Conservation (phyloP, 352 stramenopile species). For the Globisporangium recalcitrans region DNA sequence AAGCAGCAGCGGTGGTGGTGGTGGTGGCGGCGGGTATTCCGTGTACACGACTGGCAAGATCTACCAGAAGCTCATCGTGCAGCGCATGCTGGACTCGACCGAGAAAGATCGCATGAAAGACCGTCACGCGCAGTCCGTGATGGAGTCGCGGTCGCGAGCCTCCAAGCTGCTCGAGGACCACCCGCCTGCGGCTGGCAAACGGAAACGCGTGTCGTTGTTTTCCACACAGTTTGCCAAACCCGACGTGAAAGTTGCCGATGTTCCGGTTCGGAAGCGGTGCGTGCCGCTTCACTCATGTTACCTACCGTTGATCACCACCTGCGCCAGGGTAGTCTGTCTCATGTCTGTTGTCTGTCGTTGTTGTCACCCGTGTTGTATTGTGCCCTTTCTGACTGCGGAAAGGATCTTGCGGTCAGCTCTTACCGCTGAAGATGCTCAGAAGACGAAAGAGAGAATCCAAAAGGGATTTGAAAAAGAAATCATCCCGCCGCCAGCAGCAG, state of each 20-base stretch:
- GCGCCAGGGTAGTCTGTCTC: background rate
- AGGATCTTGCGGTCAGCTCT: constrained; percentile 30
- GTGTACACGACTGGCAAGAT: constrained; percentile 58
- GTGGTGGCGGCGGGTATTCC: constrained; percentile 26
- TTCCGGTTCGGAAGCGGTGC: background rate
- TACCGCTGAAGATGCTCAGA: constrained; percentile 26
- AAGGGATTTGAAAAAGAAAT: constrained; percentile 26
- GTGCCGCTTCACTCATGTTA: background rate
- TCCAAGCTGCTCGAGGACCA: constrained; percentile 55
- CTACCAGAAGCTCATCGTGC: constrained; percentile 78
- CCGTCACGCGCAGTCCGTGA: constrained; percentile 65
- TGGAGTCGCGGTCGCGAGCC: constrained; percentile 58
- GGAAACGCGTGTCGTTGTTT: constrained; percentile 11
- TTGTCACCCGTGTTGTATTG: background rate
- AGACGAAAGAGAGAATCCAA: constrained; percentile 33
- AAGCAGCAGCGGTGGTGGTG: background rate
- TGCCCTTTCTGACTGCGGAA: background rate
- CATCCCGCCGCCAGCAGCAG: background rate
- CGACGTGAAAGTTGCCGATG: constrained; percentile 1
- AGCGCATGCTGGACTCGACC: constrained; percentile 63
- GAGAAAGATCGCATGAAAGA: constrained; percentile 84
- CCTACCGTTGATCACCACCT: background rate
- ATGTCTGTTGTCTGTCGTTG: background rate
- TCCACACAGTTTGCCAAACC: constrained; percentile 13
- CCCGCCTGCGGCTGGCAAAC: constrained; percentile 3